These are phyloP conservation scores for Forsythia suspensa DNA, from an alignment of 257 asterid genomes.

Conservation along the genomic window DNA sequence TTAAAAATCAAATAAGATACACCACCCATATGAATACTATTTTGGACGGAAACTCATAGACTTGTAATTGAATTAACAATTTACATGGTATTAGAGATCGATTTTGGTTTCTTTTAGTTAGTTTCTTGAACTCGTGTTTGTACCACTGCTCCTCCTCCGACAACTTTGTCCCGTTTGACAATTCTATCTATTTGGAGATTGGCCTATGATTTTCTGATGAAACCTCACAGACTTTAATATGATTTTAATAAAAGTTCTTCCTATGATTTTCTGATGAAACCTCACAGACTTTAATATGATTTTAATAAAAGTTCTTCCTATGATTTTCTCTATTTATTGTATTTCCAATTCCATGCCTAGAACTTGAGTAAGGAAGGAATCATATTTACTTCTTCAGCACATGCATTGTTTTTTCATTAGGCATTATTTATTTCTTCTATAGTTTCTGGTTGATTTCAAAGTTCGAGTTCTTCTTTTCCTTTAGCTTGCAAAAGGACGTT, in stretches of 20 bases:
- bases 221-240: background rate
- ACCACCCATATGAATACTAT: background rate
- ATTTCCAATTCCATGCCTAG: background rate
- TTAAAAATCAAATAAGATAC: background rate
- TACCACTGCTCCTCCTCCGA: background rate
- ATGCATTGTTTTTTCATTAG: background rate
- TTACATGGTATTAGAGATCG: background rate
- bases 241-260: background rate
- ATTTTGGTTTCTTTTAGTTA: background rate
- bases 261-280: background rate
- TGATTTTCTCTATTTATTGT: background rate
- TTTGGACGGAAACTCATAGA: background rate
- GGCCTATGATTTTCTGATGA: background rate
- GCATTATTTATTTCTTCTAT: background rate
- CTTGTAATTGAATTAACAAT: background rate
- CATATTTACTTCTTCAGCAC: background rate
- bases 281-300: background rate
- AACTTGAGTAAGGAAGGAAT: background rate
- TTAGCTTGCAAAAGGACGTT: constrained; percentile 55
- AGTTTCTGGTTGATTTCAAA: background rate
- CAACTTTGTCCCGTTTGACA: background rate
- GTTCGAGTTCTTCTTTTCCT: constrained; percentile 29
- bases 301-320: background rate
- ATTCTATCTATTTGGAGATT: background rate
- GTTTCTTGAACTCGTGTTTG: background rate